phyloP scores from a whole-genome alignment of 2,329 filamentous ascomycete genomes.

The Paraconiothyrium brasiliense region DNA sequence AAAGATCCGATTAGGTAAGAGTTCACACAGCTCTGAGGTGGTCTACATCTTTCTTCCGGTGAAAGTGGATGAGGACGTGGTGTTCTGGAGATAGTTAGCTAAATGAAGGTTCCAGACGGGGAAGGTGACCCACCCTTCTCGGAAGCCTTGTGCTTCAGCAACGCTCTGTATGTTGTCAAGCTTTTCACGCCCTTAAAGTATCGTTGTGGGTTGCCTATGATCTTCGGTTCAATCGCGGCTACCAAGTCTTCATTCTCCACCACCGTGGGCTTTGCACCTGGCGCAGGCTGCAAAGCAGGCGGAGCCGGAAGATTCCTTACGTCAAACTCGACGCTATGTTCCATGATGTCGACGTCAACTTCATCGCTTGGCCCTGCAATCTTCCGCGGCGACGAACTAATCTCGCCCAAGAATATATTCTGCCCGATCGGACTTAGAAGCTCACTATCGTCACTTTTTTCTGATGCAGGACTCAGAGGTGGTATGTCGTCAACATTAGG shows the following conservation, averaged over 20 bases:
- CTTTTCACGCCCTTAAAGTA: conserved; percentile 35
- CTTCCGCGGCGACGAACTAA: conserved; percentile 15
- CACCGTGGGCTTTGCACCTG: conserved; percentile 24
- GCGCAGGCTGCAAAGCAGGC: conserved; percentile 36
- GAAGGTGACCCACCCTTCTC: conserved; percentile 25
- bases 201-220: conserved; percentile 20
- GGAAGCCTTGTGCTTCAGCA: conserved; percentile 29
- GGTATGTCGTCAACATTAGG: conserved; percentile 35
- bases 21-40: conserved; percentile 9
- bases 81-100: conserved; percentile 24
- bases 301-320: conserved; percentile 29
- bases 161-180: conserved; percentile 32
- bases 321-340: conserved; percentile 36
- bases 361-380: conserved; percentile 15
- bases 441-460: conserved; percentile 25
- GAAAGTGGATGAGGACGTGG: conserved; percentile 30
- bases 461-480: conserved; percentile 29
- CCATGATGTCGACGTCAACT: conserved; percentile 34
- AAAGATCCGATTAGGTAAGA: neutral
- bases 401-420: conserved; percentile 18
- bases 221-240: conserved; percentile 23
- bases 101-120: neutral
- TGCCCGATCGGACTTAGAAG: conserved; percentile 18
- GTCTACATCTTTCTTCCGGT: conserved; percentile 21
- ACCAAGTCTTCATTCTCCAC: conserved; percentile 28